These are phyloP conservation scores for Daldinia loculata DNA, from an alignment of 495 filamentous ascomycete genomes.

Conservation along the genomic window DNA sequence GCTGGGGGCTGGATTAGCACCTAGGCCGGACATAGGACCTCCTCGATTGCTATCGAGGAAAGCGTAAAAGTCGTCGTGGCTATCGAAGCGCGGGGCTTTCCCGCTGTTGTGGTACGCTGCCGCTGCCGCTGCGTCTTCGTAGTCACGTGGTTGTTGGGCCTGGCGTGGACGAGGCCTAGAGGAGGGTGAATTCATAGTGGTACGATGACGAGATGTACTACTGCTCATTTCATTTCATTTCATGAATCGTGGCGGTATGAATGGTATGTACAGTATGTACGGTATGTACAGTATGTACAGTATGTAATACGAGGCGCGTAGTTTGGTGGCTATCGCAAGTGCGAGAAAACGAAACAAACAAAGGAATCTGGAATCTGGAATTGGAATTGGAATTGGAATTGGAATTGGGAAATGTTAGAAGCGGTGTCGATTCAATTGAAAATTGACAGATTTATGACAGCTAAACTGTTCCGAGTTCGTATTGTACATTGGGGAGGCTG, in stretches of 20 bases:
- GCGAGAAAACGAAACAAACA: constrained; percentile 10
- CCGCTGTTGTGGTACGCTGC: constrained; percentile 28
- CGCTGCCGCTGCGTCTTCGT: constrained; percentile 32
- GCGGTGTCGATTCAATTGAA: constrained; percentile 28
- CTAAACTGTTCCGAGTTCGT: constrained; percentile 18
- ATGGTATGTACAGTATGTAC: not conserved
- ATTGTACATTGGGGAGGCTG: constrained; percentile 35
- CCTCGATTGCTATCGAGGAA: constrained; percentile 46
- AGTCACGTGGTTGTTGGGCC: constrained; percentile 40
- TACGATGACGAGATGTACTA: constrained; percentile 3
- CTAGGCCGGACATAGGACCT: constrained; percentile 24
- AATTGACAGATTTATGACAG: constrained; percentile 36
- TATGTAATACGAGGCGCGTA: not conserved
- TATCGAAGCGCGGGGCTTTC: constrained; percentile 41
- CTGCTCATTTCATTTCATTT: constrained; percentile 17
- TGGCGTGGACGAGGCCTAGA: constrained; percentile 38
- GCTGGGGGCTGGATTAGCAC: not conserved
- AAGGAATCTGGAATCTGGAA: constrained; percentile 18
- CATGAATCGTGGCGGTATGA: constrained; percentile 3
- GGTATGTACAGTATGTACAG: not conserved
- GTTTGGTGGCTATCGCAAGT: constrained; percentile 5
- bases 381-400: constrained; percentile 13
- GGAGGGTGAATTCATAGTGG: constrained; percentile 35
- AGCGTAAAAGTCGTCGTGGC: constrained; percentile 47
- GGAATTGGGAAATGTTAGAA: constrained; percentile 1